Evolutionary conservation across 371 early-diverging fungal genomes (phyloP).

Genomic region (Circinella minor): DNA sequence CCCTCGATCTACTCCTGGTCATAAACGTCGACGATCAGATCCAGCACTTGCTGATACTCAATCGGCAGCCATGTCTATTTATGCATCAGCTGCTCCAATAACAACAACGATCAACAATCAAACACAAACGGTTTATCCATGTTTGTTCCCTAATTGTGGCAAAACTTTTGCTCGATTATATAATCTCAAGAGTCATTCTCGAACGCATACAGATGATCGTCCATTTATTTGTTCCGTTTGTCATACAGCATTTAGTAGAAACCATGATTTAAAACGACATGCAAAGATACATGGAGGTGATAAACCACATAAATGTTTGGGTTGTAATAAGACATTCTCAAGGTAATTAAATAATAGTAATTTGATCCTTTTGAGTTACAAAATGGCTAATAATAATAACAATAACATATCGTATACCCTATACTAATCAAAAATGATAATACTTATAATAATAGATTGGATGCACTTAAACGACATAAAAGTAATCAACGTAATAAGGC

Average conservation of each 20-base stretch:
- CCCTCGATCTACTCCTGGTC: conserved; percentile 23
- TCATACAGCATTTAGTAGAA: conserved; percentile 78
- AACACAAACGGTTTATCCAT: conserved; percentile 61
- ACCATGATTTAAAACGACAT: conserved; percentile 89
- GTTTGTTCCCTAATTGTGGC: conserved; percentile 72
- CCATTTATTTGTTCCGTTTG: conserved; percentile 82
- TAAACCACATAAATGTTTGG: conserved; percentile 81
- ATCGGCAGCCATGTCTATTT: conserved; percentile 53
- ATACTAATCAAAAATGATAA: too few species aligned
- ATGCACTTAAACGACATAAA: conserved; percentile 56
- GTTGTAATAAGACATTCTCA: conserved; percentile 83
- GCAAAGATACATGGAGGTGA: conserved; percentile 85
- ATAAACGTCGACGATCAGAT: conserved; percentile 51
- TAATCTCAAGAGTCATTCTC: conserved; percentile 80
- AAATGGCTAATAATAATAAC: too few species aligned
- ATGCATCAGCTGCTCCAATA: conserved; percentile 53
- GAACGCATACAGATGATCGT: conserved; percentile 80
- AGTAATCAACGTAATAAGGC: conserved; percentile 53
- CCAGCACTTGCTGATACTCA: conserved; percentile 54
- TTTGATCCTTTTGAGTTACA: too few species aligned
- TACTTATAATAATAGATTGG: conserved; percentile 34
- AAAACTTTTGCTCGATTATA: conserved; percentile 79
- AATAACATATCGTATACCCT: too few species aligned
- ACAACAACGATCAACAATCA: conserved; percentile 55
- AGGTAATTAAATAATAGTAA: conserved; percentile 29